Percentiles rank a stretch among this genome's conserved stretches.
Conservation (phyloP, 2,329 filamentous ascomycete genomes). For the Laburnicola sp. region DNA sequence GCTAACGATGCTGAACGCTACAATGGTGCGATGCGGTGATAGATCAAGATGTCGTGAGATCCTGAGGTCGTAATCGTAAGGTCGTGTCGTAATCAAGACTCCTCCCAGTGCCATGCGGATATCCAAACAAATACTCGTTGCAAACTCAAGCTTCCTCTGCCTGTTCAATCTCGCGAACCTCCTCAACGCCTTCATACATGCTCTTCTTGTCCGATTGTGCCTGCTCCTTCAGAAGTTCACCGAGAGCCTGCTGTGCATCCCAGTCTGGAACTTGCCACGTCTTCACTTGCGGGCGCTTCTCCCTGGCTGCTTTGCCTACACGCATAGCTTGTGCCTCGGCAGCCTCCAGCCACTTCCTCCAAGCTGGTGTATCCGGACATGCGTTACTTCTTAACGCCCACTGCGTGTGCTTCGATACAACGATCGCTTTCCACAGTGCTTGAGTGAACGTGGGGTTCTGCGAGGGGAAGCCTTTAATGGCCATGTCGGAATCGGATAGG, state of each 20-base stretch:
- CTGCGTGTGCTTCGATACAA: conserved; percentile 48
- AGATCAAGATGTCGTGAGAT: conserved; percentile 1
- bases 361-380: conserved; percentile 48
- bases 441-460: conserved; percentile 49
- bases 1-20: conserved; percentile 4
- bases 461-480: conserved; percentile 37
- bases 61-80: conserved; percentile 10
- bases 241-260: conserved; percentile 35
- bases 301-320: conserved; percentile 14
- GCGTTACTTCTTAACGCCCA: conserved; percentile 50
- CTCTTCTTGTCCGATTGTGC: conserved; percentile 21
- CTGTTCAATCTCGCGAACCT: conserved; percentile 16
- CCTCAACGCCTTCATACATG: conserved; percentile 19
- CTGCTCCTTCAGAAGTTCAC: conserved; percentile 25
- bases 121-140: conserved; percentile 9
- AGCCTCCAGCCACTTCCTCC: conserved; percentile 48
- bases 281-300: conserved; percentile 15
- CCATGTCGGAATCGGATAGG: conserved; percentile 40
- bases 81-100: conserved; percentile 15
- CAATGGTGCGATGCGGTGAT: not conserved
- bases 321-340: conserved; percentile 33
- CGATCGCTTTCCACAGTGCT: conserved; percentile 55
- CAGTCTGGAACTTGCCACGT: conserved; percentile 42
- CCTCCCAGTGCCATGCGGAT: conserved; percentile 11
- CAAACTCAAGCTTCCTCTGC: conserved; percentile 1